Base-by-base conservation (phyloP, 495 filamentous ascomycete genomes). In the Lentithecium fluviatile region DNA sequence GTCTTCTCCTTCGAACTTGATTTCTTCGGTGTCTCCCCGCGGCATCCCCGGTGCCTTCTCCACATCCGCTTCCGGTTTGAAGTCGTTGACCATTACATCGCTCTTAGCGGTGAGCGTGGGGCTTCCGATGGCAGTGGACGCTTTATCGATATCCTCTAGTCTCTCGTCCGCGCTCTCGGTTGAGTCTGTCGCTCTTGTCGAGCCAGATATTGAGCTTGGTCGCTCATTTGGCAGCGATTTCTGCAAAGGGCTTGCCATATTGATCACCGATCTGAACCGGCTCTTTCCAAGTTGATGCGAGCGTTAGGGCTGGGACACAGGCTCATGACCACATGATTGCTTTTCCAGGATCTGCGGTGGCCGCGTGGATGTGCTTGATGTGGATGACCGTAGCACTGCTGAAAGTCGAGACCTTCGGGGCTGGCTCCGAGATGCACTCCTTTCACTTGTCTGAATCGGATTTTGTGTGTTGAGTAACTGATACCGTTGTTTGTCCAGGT, bases 1-100 rank as follows among this genome's bases (percentile, higher is more conserved):
- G 55, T 85, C 84, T 50, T 83, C 81, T 52, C 80, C 81, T 50
- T 84, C 80, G 25, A 70, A 56, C 37, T 63, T 50, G 20, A 69
- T 54, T 8, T 50, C 59, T 45, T 64, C 60, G n/a, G 69, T 66
- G 23, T 64, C 63, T 23, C 65, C 62, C 45, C 69, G 52, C 26
- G 59, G 60, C 45, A 49, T 34, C 32, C 51, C 60, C 2, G 46
- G 56, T 50, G 23, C 23, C n/a, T 60, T 60, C 47, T 68, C 60
- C 51, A 60, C 17, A 23, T 64, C 56, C n/a, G 29, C 32, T 26
- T 68, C 65, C 11, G 26, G 56, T 26, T 51, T 62, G 52, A 60
- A 64, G 11, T 57, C 60, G 23, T 57, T 68, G 1, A 45, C 21
- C 11, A 55, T 48, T 1, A 37, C 48, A 13, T 64, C 65, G 37